Conservation (phyloP, 495 filamentous ascomycete genomes). For the Pyrenula massariospora region DNA sequence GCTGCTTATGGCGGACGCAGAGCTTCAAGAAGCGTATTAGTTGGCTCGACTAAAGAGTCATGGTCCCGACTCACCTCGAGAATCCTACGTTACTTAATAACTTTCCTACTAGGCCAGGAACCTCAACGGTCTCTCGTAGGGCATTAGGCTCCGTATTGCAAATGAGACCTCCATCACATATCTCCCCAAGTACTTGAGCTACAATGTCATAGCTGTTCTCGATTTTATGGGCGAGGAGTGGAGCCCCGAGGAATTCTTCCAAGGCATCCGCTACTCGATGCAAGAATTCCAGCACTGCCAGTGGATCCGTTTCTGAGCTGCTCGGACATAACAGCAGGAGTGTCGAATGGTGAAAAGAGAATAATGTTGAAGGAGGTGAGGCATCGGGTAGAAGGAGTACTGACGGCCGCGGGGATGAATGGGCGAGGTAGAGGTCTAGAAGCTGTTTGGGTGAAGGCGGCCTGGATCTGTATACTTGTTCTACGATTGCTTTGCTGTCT, state of each 20-base stretch:
- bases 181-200: slow-evolving; percentile 84
- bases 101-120: slow-evolving; percentile 81
- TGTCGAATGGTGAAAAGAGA: slow-evolving; percentile 75
- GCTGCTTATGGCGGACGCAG: slow-evolving; percentile 30
- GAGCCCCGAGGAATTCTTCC: slow-evolving; percentile 91
- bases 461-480: slow-evolving; percentile 59
- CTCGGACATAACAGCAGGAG: slow-evolving; percentile 76
- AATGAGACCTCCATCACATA: slow-evolving; percentile 89
- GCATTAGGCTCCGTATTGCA: slow-evolving; percentile 90
- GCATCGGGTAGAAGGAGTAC: slow-evolving; percentile 73
- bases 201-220: slow-evolving; percentile 88
- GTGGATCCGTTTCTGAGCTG: slow-evolving; percentile 75
- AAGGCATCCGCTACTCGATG: slow-evolving; percentile 87
- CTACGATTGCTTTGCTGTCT: slow-evolving; percentile 46
- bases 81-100: slow-evolving; percentile 79
- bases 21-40: slow-evolving; percentile 7
- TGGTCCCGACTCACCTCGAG: slow-evolving; percentile 42
- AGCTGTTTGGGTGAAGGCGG: slow-evolving; percentile 67
- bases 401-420: slow-evolving; percentile 72
- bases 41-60: not conserved
- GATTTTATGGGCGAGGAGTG: slow-evolving; percentile 72
- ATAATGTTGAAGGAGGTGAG: slow-evolving; percentile 78
- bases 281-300: slow-evolving; percentile 93
- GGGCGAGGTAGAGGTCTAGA: slow-evolving; percentile 76
- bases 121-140: slow-evolving; percentile 80